Conservation (phyloP, 495 filamentous ascomycete genomes). For the Penicilliopsis zonata region DNA sequence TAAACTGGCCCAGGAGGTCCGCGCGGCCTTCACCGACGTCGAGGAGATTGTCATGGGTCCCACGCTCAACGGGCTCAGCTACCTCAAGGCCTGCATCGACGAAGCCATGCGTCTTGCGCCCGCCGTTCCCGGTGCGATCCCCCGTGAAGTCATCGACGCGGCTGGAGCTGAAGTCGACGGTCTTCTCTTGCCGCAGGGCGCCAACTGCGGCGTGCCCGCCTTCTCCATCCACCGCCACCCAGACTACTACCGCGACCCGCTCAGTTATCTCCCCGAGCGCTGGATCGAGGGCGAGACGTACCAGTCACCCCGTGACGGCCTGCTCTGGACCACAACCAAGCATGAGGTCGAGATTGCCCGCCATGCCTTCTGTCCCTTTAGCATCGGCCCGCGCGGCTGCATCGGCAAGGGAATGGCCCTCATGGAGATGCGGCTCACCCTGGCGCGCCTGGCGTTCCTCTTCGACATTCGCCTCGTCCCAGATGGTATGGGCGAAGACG, state of each 20-base stretch:
- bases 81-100: conserved; percentile 43
- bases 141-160: conserved; percentile 43
- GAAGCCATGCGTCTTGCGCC: conserved; percentile 55
- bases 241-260: conserved; percentile 40
- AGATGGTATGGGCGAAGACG: conserved; percentile 30
- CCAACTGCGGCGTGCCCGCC: conserved; percentile 37
- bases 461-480: conserved; percentile 32
- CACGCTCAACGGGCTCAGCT: conserved; percentile 25
- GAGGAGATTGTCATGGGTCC: conserved; percentile 34
- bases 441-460: conserved; percentile 36
- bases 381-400: conserved; percentile 42
- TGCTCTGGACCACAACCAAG: conserved; percentile 22
- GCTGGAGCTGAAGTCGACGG: conserved; percentile 41
- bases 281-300: conserved; percentile 37
- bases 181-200: conserved; percentile 37
- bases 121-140: conserved; percentile 42
- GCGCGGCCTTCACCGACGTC: conserved; percentile 33
- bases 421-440: conserved; percentile 38
- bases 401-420: conserved; percentile 47
- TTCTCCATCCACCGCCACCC: conserved; percentile 47
- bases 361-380: conserved; percentile 43
- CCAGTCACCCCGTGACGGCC: conserved; percentile 4
- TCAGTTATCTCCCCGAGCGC: conserved; percentile 36
- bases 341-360: conserved; percentile 28
- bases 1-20: conserved; percentile 38